Conservation (phyloP, 768 basidiomycete species). For the Tephrocybe sp. region DNA sequence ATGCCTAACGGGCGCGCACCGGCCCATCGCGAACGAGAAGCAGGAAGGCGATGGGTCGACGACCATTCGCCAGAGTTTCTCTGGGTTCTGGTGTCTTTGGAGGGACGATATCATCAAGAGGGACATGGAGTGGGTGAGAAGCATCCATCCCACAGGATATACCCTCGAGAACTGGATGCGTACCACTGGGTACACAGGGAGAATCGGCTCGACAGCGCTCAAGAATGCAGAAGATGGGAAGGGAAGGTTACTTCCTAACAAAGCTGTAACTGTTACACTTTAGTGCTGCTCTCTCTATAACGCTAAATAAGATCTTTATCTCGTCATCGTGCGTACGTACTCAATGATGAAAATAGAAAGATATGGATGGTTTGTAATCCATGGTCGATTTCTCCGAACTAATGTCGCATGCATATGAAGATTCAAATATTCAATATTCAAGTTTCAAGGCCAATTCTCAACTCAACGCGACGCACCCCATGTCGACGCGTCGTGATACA, state of each 20-base stretch:
- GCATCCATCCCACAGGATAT: constrained; percentile 33
- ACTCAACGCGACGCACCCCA: no score
- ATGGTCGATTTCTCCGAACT: no score
- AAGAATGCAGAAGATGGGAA: constrained; percentile 34
- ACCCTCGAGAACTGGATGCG: constrained; percentile 44
- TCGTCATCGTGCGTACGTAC: no score
- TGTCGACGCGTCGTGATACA: no score
- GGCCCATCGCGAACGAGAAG: constrained; percentile 31
- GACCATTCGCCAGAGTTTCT: constrained; percentile 39
- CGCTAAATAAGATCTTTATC: background rate
- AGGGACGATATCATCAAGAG: constrained; percentile 42
- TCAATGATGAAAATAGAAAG: no score
- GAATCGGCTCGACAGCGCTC: constrained; percentile 22
- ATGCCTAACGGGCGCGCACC: constrained; percentile 26
- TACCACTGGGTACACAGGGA: constrained; percentile 29
- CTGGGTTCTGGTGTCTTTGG: constrained; percentile 42
- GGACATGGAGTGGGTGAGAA: constrained; percentile 45
- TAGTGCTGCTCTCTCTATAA: constrained; percentile 11
- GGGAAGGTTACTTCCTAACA: constrained; percentile 23
- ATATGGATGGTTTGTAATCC: no score
- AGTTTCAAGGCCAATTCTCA: no score
- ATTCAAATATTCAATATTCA: no score
- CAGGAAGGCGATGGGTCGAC: constrained; percentile 28
- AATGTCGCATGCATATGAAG: no score
- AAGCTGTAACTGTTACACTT: constrained; percentile 14